These are phyloP conservation scores for Solanum neorickii DNA, from an alignment of 257 asterid species.

Conservation along the genomic window DNA sequence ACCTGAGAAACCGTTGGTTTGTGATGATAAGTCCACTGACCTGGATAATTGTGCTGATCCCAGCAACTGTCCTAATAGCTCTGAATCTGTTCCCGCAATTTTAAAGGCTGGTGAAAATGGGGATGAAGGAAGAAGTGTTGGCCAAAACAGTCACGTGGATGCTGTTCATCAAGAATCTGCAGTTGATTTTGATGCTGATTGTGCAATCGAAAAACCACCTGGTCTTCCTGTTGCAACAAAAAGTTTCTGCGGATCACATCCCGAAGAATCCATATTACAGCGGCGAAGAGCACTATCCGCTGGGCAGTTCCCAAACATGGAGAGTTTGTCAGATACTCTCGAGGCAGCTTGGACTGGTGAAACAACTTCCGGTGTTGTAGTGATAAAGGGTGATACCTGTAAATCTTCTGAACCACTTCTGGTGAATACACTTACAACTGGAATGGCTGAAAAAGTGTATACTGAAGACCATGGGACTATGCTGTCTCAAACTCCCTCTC, in stretches of 20 bases:
- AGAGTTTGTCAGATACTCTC: slow-evolving; percentile 61
- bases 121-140: slow-evolving; percentile 11
- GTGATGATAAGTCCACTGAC: slow-evolving; percentile 22
- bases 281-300: slow-evolving; percentile 49
- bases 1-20: slow-evolving; percentile 21
- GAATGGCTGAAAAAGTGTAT: slow-evolving; percentile 32
- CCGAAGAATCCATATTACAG: slow-evolving; percentile 23
- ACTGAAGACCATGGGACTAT: slow-evolving; percentile 31
- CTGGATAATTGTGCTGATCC: slow-evolving; percentile 14
- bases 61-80: slow-evolving; percentile 2
- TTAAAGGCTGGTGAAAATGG: slow-evolving; percentile 21
- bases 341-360: slow-evolving; percentile 96
- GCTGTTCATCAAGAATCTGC: slow-evolving; percentile 18
- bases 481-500: slow-evolving; percentile 23
- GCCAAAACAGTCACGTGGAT: slow-evolving; percentile 11
- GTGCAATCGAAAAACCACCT: slow-evolving; percentile 10
- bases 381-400: slow-evolving; percentile 20
- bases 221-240: slow-evolving; percentile 20
- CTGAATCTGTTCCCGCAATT: slow-evolving; percentile 18
- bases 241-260: slow-evolving; percentile 21
- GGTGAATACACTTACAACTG: slow-evolving; percentile 24
- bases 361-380: slow-evolving; percentile 23
- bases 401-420: slow-evolving; percentile 22
- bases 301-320: slow-evolving; percentile 42
- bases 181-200: slow-evolving; percentile 6